A percentile compares a stretch with the other conserved stretches of the same genome.
These are phyloP conservation scores for Pelargonium citronellum DNA, from an alignment of 441 rosid genomes.

Conservation along the genomic window DNA sequence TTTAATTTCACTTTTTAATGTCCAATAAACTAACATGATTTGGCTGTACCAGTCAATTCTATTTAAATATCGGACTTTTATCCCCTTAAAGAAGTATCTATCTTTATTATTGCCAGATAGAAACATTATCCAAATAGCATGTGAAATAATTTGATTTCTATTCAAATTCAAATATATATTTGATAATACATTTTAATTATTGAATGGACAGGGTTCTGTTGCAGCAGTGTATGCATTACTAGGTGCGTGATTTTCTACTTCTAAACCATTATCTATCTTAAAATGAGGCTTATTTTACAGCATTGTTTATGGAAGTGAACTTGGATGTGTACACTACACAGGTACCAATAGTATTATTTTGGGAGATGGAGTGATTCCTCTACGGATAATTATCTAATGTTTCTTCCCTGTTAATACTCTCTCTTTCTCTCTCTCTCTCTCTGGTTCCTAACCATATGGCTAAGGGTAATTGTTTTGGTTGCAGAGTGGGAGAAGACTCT, in stretches of 20 bases:
- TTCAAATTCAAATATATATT: constrained; percentile 12
- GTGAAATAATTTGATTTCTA: background rate
- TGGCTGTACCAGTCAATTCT: background rate
- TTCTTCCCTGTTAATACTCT: background rate
- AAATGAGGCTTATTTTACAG: background rate
- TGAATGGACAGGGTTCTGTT: constrained; percentile 50
- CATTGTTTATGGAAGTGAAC: background rate
- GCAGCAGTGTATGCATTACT: constrained; percentile 54
- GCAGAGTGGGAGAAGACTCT: constrained; percentile 88
- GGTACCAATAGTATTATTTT: background rate
- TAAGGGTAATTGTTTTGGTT: constrained; percentile 21
- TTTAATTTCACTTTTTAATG: background rate
- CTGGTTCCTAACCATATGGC: constrained; percentile 1
- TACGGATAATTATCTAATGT: background rate
- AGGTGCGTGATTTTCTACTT: constrained; percentile 42
- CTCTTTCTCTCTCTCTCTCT: background rate
- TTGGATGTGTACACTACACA: background rate
- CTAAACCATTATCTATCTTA: background rate
- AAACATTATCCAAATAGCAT: background rate
- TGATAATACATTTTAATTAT: constrained; percentile 19
- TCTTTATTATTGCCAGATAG: background rate
- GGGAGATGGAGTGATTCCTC: background rate
- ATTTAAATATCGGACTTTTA: constrained; percentile 5
- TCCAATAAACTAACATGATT: background rate
- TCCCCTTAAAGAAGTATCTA: background rate